Evolutionary conservation across 1,284 basidiomycete species (phyloP).

Genomic region (Cryptococcus sp.): DNA sequence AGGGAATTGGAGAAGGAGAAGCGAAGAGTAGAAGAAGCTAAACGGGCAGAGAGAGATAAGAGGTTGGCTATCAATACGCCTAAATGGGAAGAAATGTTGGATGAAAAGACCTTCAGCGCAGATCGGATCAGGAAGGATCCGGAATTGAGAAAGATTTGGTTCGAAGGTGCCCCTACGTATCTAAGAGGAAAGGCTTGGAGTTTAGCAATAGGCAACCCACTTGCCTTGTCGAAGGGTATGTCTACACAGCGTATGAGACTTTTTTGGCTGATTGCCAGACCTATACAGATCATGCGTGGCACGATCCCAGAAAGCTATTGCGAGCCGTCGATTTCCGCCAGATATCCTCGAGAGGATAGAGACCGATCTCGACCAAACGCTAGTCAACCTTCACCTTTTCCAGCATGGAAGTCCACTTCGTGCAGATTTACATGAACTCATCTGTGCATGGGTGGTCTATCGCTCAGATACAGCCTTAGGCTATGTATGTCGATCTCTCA

Average conservation of each 20-base stretch:
- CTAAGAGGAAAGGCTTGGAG: conserved; percentile 84
- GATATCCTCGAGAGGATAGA: conserved; percentile 70
- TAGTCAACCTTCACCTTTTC: conserved; percentile 89
- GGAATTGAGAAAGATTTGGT: conserved; percentile 74
- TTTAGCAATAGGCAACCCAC: conserved; percentile 77
- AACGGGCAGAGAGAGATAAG: conserved; percentile 34
- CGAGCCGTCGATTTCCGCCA: conserved; percentile 67
- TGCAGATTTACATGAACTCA: conserved; percentile 76
- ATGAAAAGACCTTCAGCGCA: conserved; percentile 21
- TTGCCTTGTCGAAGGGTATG: conserved; percentile 80
- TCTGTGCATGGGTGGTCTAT: conserved; percentile 87
- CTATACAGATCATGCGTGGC: conserved; percentile 67
- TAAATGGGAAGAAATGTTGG: conserved; percentile 40
- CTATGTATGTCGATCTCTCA: conserved; percentile 55
- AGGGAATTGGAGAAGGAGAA: conserved; percentile 33
- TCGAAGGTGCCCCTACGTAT: conserved; percentile 83
- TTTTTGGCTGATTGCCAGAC: conserved; percentile 52
- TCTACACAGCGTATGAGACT: conserved; percentile 1
- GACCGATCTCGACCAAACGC: conserved; percentile 69
- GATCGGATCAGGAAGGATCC: conserved; percentile 34
- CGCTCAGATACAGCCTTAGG: conserved; percentile 81
- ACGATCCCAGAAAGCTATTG: conserved; percentile 68
- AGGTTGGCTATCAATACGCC: conserved; percentile 31
- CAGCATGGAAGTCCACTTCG: conserved; percentile 76
- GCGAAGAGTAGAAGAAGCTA: conserved; percentile 19